Base-by-base conservation (phyloP, 495 filamentous ascomycete species). In the Ascobolus immersus region DNA sequence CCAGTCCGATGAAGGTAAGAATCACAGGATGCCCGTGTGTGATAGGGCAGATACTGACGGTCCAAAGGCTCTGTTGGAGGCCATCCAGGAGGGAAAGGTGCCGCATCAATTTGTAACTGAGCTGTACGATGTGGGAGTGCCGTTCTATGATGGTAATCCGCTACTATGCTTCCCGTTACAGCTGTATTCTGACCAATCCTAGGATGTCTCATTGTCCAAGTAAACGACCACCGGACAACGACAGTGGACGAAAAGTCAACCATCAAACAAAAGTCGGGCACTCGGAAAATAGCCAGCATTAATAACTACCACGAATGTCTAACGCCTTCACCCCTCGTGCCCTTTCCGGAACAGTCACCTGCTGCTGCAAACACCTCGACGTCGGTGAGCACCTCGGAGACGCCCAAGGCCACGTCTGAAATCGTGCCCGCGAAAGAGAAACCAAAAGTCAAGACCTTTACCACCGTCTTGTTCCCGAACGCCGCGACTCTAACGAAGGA, bases 131-230 rank as follows among this genome's bases (percentile, higher is more conserved):
- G 55, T 56, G 12, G 65, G 62, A 5, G 72, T 92, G 17, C 59
- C 55, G n/a, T 94, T 89, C 44, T 99, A 94, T 46, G 86, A 99
- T 49, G 81, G 74, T 71, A 58, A 22, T 50, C 23, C 29, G 18
- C 23, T 22, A 3, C 7, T 8, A 21, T 13, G 12, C n/a, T 41
- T 4, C 20, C 27, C 27, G 17, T 27, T 3, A 20, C 36, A 29
- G 33, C 29, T 25, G n/a, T 38, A 39, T 37, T 35, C 11, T 38
- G 33, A 13, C 23, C 21, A 17, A 32, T 36, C 28, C 17, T 33
- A 73, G 68, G 77, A 13, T 91, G 84, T 48, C 61, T 99, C 32
- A 94, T 99, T 39, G 81, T 94, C 28, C 71, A 90, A 48, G 60
- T 93, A 4, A 63, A 86, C 39, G 76, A 93, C 54, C 75, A 92